Conservation (phyloP, 805 yeast genomes). For the Candida ortonii region DNA sequence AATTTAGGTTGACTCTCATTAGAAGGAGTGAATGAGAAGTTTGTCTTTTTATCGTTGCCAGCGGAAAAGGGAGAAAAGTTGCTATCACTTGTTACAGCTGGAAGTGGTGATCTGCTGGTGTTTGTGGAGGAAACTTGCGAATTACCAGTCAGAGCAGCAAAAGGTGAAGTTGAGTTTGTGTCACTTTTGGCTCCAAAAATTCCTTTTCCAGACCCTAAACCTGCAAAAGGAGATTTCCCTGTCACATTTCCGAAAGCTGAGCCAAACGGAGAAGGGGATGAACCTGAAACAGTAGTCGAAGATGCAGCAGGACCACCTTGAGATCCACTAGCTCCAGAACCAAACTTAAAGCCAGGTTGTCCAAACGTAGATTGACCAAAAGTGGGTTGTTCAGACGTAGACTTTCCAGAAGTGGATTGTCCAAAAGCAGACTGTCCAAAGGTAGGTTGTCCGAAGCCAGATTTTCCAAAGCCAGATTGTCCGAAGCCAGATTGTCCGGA, state of each 20-base stretch:
- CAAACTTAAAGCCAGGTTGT: conserved; percentile 3
- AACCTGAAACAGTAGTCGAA: background rate
- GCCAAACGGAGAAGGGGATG: conserved; percentile 3
- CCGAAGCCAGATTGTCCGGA: conserved; percentile 23
- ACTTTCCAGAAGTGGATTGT: conserved; percentile 16
- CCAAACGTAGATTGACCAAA: conserved; percentile 14
- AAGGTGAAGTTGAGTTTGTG: too few species aligned
- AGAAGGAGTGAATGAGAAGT: too few species aligned
- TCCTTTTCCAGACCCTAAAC: conserved; percentile 1
- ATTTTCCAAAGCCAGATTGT: conserved; percentile 11
- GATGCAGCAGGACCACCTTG: background rate
- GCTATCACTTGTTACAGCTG: too few species aligned
- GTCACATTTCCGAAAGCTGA: conserved; percentile 3
- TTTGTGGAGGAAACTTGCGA: too few species aligned
- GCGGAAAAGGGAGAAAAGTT: too few species aligned
- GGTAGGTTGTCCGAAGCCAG: conserved; percentile 10
- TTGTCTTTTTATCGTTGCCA: too few species aligned
- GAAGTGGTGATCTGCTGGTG: too few species aligned
- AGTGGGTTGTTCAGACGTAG: conserved; percentile 23
- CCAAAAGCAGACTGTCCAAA: conserved; percentile 29
- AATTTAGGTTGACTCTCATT: too few species aligned
- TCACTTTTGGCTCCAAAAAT: too few species aligned
- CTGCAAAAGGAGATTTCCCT: conserved; percentile 3
- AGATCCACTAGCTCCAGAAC: conserved; percentile 3
- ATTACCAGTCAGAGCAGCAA: too few species aligned